phyloP scores from a whole-genome alignment of 805 yeast genomes.

The Zygoascus bituminiphila region DNA sequence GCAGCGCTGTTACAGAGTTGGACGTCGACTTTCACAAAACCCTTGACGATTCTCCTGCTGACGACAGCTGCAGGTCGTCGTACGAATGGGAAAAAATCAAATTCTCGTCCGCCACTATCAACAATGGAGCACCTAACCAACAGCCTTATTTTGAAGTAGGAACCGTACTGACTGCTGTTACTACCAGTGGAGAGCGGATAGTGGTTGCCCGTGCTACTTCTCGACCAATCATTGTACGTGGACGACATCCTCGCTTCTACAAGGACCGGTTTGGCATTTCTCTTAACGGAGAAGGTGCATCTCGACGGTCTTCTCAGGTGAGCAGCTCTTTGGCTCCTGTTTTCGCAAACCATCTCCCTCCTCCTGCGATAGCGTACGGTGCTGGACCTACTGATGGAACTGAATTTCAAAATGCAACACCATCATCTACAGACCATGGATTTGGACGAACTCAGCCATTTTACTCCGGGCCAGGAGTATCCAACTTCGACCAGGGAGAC shows the following conservation, averaged over 20 bases:
- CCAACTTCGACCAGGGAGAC: background rate
- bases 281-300: background rate
- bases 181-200: constrained; percentile 2
- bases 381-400: background rate
- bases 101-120: constrained; percentile 11
- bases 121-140: constrained; percentile 11
- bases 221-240: constrained; percentile 48
- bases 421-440: background rate
- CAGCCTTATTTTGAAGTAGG: constrained; percentile 10
- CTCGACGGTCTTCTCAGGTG: background rate
- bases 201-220: constrained; percentile 14
- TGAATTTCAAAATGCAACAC: background rate
- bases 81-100: constrained; percentile 9
- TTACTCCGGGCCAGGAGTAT: background rate
- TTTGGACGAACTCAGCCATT: background rate
- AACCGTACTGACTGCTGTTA: constrained; percentile 4
- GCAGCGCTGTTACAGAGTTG: background rate
- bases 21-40: background rate
- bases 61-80: no score
- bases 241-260: constrained; percentile 55
- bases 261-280: constrained; percentile 31
- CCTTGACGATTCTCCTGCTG: background rate
- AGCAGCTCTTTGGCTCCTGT: no score
- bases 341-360: no score
- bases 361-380: background rate